phyloP scores from a whole-genome alignment of 2,329 filamentous ascomycete species.

The Xylaria sp. region DNA sequence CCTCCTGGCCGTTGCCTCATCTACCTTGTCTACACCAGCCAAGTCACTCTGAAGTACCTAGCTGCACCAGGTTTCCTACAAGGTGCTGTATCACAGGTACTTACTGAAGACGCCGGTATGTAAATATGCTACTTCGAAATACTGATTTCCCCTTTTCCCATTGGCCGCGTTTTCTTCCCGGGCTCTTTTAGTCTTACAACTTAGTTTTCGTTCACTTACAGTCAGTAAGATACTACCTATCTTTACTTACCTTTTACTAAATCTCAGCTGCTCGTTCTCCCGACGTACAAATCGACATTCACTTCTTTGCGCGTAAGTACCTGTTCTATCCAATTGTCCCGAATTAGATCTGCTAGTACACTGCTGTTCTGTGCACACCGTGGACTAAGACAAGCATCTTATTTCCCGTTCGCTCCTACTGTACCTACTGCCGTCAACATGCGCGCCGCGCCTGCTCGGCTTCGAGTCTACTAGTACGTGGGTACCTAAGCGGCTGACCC shows the following conservation, averaged over 20 bases:
- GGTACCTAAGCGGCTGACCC: conserved; percentile 13
- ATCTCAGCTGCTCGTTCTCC: conserved; percentile 24
- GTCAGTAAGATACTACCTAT: too few species aligned
- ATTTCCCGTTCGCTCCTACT: conserved; percentile 4
- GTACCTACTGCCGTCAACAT: conserved; percentile 14
- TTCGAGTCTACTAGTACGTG: conserved; percentile 19
- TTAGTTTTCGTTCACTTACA: too few species aligned
- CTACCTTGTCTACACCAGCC: not conserved
- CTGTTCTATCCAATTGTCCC: conserved; percentile 2
- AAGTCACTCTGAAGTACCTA: not conserved
- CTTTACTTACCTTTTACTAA: not conserved
- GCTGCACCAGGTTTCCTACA: not conserved
- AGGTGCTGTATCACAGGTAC: not conserved
- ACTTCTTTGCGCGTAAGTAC: conserved; percentile 16
- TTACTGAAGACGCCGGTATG: not conserved
- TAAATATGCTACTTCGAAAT: not conserved
- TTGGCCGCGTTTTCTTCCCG: conserved; percentile 24
- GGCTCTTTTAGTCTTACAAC: not conserved
- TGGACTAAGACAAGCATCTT: conserved; percentile 2
- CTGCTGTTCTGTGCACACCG: not conserved
- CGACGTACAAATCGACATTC: conserved; percentile 2
- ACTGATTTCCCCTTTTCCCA: conserved; percentile 30
- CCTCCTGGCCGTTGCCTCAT: conserved; percentile 12
- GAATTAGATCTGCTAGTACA: conserved; percentile 8
- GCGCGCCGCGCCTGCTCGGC: conserved; percentile 17